These are phyloP conservation scores for Trichophyton schoenleinii DNA, from an alignment of 2,329 filamentous ascomycete species.

Conservation along the genomic window DNA sequence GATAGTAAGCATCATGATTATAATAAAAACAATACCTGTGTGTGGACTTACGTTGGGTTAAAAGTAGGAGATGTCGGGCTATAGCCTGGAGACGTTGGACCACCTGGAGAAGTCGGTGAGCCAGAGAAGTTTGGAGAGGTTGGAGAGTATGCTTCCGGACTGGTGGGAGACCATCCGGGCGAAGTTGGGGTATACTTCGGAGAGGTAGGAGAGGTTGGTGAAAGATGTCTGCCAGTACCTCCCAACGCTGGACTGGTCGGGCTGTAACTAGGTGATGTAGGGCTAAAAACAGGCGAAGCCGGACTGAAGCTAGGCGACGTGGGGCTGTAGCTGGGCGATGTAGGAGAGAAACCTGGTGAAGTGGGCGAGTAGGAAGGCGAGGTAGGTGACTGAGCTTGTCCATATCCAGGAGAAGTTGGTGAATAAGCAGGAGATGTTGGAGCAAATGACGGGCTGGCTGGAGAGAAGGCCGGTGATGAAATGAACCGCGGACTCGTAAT, in stretches of 20 bases:
- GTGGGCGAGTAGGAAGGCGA: conserved; percentile 42
- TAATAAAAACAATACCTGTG: neutral
- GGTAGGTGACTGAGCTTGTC: conserved; percentile 56
- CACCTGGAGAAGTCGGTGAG: conserved; percentile 31
- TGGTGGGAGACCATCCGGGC: conserved; percentile 38
- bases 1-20: neutral
- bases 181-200: conserved; percentile 46
- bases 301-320: conserved; percentile 46
- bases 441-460: conserved; percentile 41
- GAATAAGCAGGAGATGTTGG: conserved; percentile 54
- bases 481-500: conserved; percentile 45
- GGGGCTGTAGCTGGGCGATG: conserved; percentile 49
- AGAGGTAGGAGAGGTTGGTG: conserved; percentile 37
- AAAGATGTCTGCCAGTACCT: conserved; percentile 28
- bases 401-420: conserved; percentile 33
- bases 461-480: conserved; percentile 43
- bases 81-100: conserved; percentile 31
- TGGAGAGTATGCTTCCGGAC: conserved; percentile 39
- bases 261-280: conserved; percentile 48
- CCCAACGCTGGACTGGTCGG: conserved; percentile 41
- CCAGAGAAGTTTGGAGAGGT: conserved; percentile 38
- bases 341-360: conserved; percentile 45
- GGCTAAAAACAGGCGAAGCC: conserved; percentile 40
- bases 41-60: conserved; percentile 30
- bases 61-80: conserved; percentile 34